Conservation (phyloP, 352 stramenopile species). For the Pythium sukuiense region DNA sequence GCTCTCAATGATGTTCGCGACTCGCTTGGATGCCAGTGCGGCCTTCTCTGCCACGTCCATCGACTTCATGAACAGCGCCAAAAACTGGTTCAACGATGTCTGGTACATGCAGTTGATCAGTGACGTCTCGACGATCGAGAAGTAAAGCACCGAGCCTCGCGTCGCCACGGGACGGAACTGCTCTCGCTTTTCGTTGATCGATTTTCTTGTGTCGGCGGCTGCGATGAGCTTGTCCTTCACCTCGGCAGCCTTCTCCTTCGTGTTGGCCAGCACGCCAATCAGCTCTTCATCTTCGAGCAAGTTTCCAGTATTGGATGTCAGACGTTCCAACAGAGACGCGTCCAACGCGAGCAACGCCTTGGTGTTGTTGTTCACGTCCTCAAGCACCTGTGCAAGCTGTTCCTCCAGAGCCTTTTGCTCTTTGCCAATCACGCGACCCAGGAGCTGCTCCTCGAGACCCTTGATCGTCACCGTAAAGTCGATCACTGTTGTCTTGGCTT, state of each 20-base stretch:
- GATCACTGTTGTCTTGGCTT: constrained; percentile 98
- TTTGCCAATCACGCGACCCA: constrained; percentile 97
- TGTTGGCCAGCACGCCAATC: constrained; percentile 97
- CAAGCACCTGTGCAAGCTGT: constrained; percentile 97
- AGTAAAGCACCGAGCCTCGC: constrained; percentile 97
- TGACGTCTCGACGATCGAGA: constrained; percentile 98
- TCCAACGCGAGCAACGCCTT: constrained; percentile 96
- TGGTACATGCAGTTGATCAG: constrained; percentile 99
- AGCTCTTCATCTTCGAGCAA: constrained; percentile 98
- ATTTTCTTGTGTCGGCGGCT: constrained; percentile 95
- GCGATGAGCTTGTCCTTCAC: constrained; percentile 97
- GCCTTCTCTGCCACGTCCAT: constrained; percentile 98
- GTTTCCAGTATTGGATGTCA: constrained; percentile 97
- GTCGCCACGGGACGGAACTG: constrained; percentile 98
- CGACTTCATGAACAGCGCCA: constrained; percentile 97
- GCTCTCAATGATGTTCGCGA: constrained; percentile 98
- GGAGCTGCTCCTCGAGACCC: constrained; percentile 95
- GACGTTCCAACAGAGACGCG: constrained; percentile 93
- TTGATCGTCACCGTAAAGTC: constrained; percentile 99
- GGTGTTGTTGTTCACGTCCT: constrained; percentile 98
- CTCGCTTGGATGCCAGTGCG: constrained; percentile 96
- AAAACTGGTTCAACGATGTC: constrained; percentile 97
- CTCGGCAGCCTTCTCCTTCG: constrained; percentile 97
- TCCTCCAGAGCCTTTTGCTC: constrained; percentile 98
- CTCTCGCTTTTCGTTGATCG: constrained; percentile 98